Conservation (phyloP, 2,329 filamentous ascomycete genomes). For the Ceratocystis lukuohia region DNA sequence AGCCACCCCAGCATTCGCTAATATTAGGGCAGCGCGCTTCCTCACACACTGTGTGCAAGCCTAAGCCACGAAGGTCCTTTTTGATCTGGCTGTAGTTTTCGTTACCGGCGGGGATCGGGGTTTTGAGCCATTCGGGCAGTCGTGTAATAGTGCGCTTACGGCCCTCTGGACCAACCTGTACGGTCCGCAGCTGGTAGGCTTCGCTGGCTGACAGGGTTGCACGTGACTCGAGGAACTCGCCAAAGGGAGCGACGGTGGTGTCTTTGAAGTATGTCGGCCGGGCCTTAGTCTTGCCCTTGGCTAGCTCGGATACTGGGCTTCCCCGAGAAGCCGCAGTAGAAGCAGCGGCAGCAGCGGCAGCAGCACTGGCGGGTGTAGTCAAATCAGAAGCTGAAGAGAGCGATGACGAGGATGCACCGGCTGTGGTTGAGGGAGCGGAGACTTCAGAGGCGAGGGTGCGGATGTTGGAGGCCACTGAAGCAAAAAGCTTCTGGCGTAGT, state of each 20-base stretch:
- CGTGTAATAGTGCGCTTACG: constrained; percentile 55
- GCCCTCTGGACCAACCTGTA: constrained; percentile 49
- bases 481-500: constrained; percentile 32
- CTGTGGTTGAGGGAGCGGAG: constrained; percentile 25
- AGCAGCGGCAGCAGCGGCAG: constrained; percentile 21
- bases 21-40: constrained; percentile 97
- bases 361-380: constrained; percentile 14
- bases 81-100: constrained; percentile 89
- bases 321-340: constrained; percentile 17
- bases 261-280: constrained; percentile 48
- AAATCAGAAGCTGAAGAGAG: constrained; percentile 4
- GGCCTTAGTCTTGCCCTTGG: constrained; percentile 26
- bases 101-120: constrained; percentile 70
- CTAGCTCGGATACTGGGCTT: constrained; percentile 21
- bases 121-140: constrained; percentile 90
- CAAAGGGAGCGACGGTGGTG: constrained; percentile 41
- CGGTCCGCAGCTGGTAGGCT: constrained; percentile 47
- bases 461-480: constrained; percentile 25
- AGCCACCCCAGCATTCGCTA: constrained; percentile 92
- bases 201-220: constrained; percentile 37
- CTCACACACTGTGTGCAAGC: constrained; percentile 91
- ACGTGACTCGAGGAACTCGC: constrained; percentile 40
- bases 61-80: constrained; percentile 75
- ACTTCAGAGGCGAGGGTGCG: constrained; percentile 38
- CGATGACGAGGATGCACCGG: constrained; percentile 13